phyloP scores from a whole-genome alignment of 495 filamentous ascomycete genomes.

The Pyrenopolyporus hunteri region DNA sequence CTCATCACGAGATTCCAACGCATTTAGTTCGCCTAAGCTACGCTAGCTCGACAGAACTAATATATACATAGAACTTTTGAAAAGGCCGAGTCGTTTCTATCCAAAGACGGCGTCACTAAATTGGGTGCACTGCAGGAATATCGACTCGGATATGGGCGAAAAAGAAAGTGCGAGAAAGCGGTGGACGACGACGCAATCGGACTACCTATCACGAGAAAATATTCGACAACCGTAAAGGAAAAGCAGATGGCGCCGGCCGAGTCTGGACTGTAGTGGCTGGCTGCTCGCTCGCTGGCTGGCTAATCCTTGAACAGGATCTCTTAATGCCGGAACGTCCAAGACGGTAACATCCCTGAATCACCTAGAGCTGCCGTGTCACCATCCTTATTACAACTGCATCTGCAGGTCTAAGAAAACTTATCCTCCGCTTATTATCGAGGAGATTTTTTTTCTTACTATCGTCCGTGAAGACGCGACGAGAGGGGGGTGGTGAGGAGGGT shows the following conservation, averaged over 20 bases:
- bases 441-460: slow-evolving; percentile 19
- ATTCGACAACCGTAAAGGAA: slow-evolving; percentile 17
- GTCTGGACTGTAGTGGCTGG: slow-evolving; percentile 9
- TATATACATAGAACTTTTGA: slow-evolving; percentile 14
- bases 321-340: slow-evolving; percentile 28
- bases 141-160: slow-evolving; percentile 17
- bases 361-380: slow-evolving; percentile 31
- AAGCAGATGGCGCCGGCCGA: slow-evolving; percentile 27
- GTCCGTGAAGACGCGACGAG: slow-evolving; percentile 9
- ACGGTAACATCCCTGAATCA: slow-evolving; percentile 23
- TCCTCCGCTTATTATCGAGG: slow-evolving; percentile 20
- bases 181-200: slow-evolving; percentile 19
- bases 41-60: slow-evolving; percentile 21
- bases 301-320: background rate
- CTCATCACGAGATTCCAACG: slow-evolving; percentile 28
- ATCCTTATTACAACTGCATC: slow-evolving; percentile 24
- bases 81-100: slow-evolving; percentile 16
- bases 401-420: slow-evolving; percentile 28
- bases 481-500: background rate
- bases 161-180: slow-evolving; percentile 34
- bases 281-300: slow-evolving; percentile 12
- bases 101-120: slow-evolving; percentile 14
- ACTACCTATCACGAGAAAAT: slow-evolving; percentile 25
- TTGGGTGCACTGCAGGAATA: slow-evolving; percentile 27
- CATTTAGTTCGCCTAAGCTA: slow-evolving; percentile 18